A percentile compares a stretch with the other conserved stretches of the same genome.
These are phyloP conservation scores for Penicillium psychrofluorescens DNA, from an alignment of 495 filamentous ascomycete species.

Conservation along the genomic window DNA sequence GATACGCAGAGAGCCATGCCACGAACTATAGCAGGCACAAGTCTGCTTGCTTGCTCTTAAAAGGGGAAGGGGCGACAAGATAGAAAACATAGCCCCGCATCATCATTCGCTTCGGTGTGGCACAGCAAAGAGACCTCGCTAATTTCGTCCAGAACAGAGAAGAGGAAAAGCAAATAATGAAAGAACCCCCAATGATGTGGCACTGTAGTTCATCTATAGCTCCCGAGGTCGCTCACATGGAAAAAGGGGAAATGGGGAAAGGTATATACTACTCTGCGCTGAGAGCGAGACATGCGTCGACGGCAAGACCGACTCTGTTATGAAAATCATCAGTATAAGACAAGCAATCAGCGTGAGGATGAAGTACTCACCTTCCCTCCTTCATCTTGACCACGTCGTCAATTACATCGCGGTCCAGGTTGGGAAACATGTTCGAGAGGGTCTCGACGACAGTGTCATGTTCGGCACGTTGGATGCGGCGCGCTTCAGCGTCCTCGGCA, in stretches of 20 bases:
- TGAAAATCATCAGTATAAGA: slow-evolving; percentile 2
- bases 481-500: slow-evolving; percentile 84
- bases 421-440: slow-evolving; percentile 86
- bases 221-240: too few relatives aligned
- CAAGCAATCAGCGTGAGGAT: slow-evolving; percentile 1
- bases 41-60: too few relatives aligned
- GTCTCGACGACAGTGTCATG: slow-evolving; percentile 89
- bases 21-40: too few relatives aligned
- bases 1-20: too few relatives aligned
- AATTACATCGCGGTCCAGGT: slow-evolving; percentile 83
- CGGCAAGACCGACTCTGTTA: slow-evolving; percentile 73
- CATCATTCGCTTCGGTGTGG: too few relatives aligned
- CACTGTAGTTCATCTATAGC: too few relatives aligned
- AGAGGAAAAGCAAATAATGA: too few relatives aligned
- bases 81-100: too few relatives aligned
- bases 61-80: too few relatives aligned
- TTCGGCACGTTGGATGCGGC: slow-evolving; percentile 75
- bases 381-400: slow-evolving; percentile 90
- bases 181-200: too few relatives aligned
- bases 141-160: too few relatives aligned
- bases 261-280: slow-evolving; percentile 39
- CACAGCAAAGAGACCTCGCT: too few relatives aligned
- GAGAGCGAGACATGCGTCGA: slow-evolving; percentile 85
- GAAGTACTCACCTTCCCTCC: slow-evolving; percentile 68
- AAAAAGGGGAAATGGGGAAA: neutral